Percentiles rank a stretch among this genome's conserved stretches.
These are phyloP conservation scores for Dittrichia graveolens DNA, from an alignment of 129 eudicot species.

Conservation along the genomic window DNA sequence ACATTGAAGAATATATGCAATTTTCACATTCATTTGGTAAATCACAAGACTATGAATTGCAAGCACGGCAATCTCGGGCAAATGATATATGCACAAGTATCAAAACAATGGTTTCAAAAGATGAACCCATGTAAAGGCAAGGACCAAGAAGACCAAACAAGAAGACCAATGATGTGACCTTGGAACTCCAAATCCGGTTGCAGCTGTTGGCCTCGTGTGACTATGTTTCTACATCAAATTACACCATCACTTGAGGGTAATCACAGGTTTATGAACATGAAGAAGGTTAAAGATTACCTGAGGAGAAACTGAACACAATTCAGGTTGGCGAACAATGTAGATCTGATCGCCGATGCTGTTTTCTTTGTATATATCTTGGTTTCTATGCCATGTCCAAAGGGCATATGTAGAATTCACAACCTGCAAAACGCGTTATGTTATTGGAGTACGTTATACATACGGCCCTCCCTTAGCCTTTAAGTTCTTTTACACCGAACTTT, in stretches of 20 bases:
- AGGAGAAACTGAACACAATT: slow-evolving; percentile 48
- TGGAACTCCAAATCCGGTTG: slow-evolving; percentile 27
- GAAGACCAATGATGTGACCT: slow-evolving; percentile 4
- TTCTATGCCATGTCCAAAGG: slow-evolving; percentile 96
- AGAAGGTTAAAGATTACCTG: slow-evolving; percentile 40
- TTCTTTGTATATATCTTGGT: slow-evolving; percentile 73
- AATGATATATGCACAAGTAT: neutral
- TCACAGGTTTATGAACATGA: neutral
- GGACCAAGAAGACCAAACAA: slow-evolving; percentile 24
- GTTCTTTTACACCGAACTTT: neutral
- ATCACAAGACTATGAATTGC: no score
- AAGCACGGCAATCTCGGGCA: neutral
- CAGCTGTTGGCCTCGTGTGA: slow-evolving; percentile 23
- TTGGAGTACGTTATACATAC: no score
- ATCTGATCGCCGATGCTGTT: slow-evolving; percentile 75
- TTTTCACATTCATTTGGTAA: no score
- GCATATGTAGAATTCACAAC: slow-evolving; percentile 79
- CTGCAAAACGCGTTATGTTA: slow-evolving; percentile 30
- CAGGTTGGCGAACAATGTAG: slow-evolving; percentile 84
- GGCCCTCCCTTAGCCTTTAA: no score
- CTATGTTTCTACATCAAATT: slow-evolving; percentile 16
- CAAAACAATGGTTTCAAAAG: slow-evolving; percentile 9
- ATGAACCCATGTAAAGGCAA: slow-evolving; percentile 21
- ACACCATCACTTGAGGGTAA: slow-evolving; percentile 12
- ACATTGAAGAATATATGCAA: no score